A percentile compares a stretch with the other conserved stretches of the same genome.
Conservation (phyloP, 345 rosid species). For the Clarkia xantiana region DNA sequence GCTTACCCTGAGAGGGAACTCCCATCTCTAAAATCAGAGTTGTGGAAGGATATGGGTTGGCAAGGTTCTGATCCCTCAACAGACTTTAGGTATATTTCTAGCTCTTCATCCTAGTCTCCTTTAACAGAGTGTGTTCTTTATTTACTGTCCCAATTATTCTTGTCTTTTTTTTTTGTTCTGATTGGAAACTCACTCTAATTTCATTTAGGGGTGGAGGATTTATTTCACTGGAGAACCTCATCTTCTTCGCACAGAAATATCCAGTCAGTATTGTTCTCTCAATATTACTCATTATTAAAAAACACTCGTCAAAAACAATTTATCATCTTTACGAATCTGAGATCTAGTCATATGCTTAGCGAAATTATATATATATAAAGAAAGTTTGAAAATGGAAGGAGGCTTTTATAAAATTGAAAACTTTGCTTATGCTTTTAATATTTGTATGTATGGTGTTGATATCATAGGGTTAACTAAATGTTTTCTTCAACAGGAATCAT, state of each 20-base stretch:
- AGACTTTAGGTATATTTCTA: constrained; percentile 61
- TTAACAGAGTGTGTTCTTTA: background rate
- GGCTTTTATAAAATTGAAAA: no score
- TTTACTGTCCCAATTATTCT: background rate
- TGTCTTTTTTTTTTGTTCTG: background rate
- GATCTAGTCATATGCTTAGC: no score
- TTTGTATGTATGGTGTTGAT: background rate
- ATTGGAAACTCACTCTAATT: background rate
- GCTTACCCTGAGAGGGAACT: constrained; percentile 76
- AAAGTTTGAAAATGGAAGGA: no score
- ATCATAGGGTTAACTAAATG: background rate
- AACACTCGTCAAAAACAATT: no score
- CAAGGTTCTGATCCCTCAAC: constrained; percentile 98
- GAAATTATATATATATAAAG: no score
- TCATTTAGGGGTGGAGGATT: constrained; percentile 86
- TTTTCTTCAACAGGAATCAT: constrained; percentile 39
- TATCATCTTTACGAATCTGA: no score
- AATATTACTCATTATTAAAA: background rate
- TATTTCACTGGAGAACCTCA: constrained; percentile 84
- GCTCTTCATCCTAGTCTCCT: constrained; percentile 4
- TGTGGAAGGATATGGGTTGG: constrained; percentile 99
- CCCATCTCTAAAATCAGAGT: constrained; percentile 77
- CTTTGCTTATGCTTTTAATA: background rate
- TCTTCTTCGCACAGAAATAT: constrained; percentile 58
- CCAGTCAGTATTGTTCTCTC: constrained; percentile 46